Evolutionary conservation across 441 rosid genomes (phyloP).

Genomic region (Manihot esculenta): DNA sequence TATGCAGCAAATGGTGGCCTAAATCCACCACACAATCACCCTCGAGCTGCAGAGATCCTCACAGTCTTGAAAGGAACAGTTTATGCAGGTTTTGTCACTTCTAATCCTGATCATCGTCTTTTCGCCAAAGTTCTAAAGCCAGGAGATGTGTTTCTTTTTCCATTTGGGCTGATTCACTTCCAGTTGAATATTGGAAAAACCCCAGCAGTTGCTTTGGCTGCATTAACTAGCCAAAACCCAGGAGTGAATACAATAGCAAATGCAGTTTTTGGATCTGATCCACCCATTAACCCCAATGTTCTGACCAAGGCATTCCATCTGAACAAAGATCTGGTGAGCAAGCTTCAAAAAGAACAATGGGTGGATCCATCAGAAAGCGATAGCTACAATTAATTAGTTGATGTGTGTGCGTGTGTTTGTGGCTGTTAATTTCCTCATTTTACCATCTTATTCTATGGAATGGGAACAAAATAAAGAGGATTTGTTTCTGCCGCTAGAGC

Average conservation of each 20-base stretch:
- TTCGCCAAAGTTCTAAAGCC: background rate
- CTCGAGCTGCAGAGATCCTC: conserved; percentile 6
- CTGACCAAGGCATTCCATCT: background rate
- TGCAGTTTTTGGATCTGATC: conserved; percentile 10
- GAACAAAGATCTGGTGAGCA: background rate
- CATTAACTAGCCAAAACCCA: conserved; percentile 16
- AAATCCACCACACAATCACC: conserved; percentile 17
- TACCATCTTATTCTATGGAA: too few species aligned
- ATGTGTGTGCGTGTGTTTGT: too few species aligned
- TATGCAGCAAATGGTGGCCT: conserved; percentile 2
- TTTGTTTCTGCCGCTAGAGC: too few species aligned
- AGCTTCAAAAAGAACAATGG: background rate
- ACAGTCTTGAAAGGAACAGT: background rate
- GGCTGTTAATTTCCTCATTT: background rate
- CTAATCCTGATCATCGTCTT: conserved; percentile 21
- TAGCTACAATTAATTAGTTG: background rate
- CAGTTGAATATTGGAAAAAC: conserved; percentile 16
- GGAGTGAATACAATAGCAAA: conserved; percentile 5
- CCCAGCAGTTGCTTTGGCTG: conserved; percentile 1
- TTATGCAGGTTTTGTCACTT: conserved; percentile 9
- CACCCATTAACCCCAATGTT: background rate
- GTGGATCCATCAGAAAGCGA: background rate
- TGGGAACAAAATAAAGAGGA: too few species aligned
- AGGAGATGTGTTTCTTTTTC: conserved; percentile 13
- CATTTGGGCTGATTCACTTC: conserved; percentile 18